These are phyloP conservation scores for Penicillium malachiteum DNA, from an alignment of 495 filamentous ascomycete genomes.

Conservation along the genomic window DNA sequence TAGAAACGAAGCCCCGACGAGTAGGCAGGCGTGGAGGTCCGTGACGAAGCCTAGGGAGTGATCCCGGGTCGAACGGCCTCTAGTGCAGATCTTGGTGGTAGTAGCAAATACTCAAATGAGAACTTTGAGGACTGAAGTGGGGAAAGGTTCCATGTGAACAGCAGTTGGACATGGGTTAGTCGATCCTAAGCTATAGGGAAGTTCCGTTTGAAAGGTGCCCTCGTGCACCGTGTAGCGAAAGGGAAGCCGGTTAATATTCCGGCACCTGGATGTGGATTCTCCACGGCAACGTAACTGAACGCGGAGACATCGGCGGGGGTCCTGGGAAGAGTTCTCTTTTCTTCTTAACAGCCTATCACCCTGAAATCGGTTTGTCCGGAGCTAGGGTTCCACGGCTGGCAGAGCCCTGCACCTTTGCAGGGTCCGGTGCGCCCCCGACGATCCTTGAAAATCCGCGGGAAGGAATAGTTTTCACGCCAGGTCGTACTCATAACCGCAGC, in stretches of 20 bases:
- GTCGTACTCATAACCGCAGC: slow-evolving; percentile 69
- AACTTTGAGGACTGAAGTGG: slow-evolving; percentile 72
- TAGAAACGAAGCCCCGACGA: slow-evolving; percentile 57
- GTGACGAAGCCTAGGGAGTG: slow-evolving; percentile 66
- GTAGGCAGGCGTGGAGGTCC: slow-evolving; percentile 54
- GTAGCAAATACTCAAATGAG: slow-evolving; percentile 76
- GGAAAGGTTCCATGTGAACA: slow-evolving; percentile 70
- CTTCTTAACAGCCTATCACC: slow-evolving; percentile 40
- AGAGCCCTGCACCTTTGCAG: slow-evolving; percentile 61
- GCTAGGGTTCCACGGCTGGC: slow-evolving; percentile 23
- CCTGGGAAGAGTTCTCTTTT: slow-evolving; percentile 44
- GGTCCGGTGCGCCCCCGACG: slow-evolving; percentile 64
- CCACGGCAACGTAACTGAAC: slow-evolving; percentile 65
- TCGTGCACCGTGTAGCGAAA: slow-evolving; percentile 60
- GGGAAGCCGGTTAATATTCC: slow-evolving; percentile 71
- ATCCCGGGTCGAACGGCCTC: slow-evolving; percentile 65
- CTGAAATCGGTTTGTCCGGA: slow-evolving; percentile 56
- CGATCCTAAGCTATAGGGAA: slow-evolving; percentile 67
- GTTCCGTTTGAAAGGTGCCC: slow-evolving; percentile 62
- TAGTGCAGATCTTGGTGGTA: slow-evolving; percentile 74
- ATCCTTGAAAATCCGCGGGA: slow-evolving; percentile 69
- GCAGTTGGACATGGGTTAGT: slow-evolving; percentile 69
- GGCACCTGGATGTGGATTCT: slow-evolving; percentile 66
- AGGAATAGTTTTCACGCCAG: slow-evolving; percentile 66
- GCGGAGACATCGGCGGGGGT: slow-evolving; percentile 52